phyloP scores from a whole-genome alignment of 352 stramenopile genomes.

The Phytophthora europaea region DNA sequence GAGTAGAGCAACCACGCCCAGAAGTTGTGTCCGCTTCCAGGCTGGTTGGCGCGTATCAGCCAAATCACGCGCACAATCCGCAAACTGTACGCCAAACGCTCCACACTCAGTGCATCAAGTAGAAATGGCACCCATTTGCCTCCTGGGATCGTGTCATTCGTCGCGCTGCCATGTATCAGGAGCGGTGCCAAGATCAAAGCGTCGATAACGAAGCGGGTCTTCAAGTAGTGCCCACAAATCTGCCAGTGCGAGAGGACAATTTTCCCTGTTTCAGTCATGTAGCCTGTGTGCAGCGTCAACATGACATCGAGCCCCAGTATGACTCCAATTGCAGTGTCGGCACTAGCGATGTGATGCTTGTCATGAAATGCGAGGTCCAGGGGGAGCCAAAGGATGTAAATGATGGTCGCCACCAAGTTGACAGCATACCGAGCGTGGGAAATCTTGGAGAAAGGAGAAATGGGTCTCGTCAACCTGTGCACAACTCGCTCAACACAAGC shows the following conservation, averaged over 20 bases:
- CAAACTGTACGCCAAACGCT: slow-evolving; percentile 29
- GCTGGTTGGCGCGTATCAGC: slow-evolving; percentile 24
- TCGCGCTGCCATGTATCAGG: background rate
- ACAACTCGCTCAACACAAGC: slow-evolving; percentile 6
- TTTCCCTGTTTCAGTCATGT: slow-evolving; percentile 32
- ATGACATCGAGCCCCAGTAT: background rate
- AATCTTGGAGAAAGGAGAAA: slow-evolving; percentile 47
- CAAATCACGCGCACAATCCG: slow-evolving; percentile 44
- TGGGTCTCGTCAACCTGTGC: slow-evolving; percentile 14
- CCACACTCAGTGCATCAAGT: slow-evolving; percentile 26
- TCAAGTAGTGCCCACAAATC: slow-evolving; percentile 40
- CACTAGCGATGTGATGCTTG: background rate
- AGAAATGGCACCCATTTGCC: slow-evolving; percentile 2
- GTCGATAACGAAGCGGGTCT: slow-evolving; percentile 37
- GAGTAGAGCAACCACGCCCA: slow-evolving; percentile 57
- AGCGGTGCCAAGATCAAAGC: slow-evolving; percentile 23
- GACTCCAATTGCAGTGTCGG: background rate
- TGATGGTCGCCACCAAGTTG: slow-evolving; percentile 35
- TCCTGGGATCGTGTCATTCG: background rate
- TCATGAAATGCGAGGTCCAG: slow-evolving; percentile 49
- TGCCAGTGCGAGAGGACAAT: slow-evolving; percentile 30
- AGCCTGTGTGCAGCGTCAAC: slow-evolving; percentile 11
- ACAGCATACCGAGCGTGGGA: slow-evolving; percentile 35
- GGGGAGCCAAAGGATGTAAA: slow-evolving; percentile 50
- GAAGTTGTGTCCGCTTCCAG: slow-evolving; percentile 26